These are phyloP conservation scores for Colletotrichum costaricense DNA, from an alignment of 2,329 filamentous ascomycete genomes.

Conservation along the genomic window DNA sequence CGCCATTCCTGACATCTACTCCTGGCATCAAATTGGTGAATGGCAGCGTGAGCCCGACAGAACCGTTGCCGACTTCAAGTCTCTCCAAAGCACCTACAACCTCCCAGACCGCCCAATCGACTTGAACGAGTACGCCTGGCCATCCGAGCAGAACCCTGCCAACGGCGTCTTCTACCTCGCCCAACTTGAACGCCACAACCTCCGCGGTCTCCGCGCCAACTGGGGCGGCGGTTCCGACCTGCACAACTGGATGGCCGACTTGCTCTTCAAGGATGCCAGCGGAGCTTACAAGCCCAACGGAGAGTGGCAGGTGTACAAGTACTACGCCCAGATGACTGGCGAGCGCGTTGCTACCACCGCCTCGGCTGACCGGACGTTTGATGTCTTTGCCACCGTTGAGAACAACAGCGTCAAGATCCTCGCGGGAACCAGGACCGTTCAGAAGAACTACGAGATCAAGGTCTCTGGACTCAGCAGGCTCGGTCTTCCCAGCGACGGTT, in stretches of 20 bases:
- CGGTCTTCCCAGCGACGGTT: not conserved
- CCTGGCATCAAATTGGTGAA: constrained; percentile 35
- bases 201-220: constrained; percentile 56
- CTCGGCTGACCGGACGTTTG: not conserved
- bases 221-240: constrained; percentile 53
- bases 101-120: constrained; percentile 51
- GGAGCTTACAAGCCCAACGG: constrained; percentile 14
- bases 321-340: constrained; percentile 21
- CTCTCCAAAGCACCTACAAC: constrained; percentile 41
- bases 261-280: constrained; percentile 37
- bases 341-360: constrained; percentile 16
- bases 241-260: constrained; percentile 56
- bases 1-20: constrained; percentile 34
- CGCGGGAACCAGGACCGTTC: not conserved
- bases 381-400: constrained; percentile 11
- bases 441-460: not conserved
- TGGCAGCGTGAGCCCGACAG: constrained; percentile 20
- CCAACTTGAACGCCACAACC: constrained; percentile 56
- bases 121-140: constrained; percentile 60
- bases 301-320: constrained; percentile 31
- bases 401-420: constrained; percentile 8
- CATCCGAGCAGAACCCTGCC: constrained; percentile 53
- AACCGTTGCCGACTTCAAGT: constrained; percentile 34
- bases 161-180: constrained; percentile 57
- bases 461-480: not conserved